Percentiles rank a stretch among this genome's conserved stretches.
These are phyloP conservation scores for Pseudocercospora macadamiae DNA, from an alignment of 2,329 filamentous ascomycete genomes.

Conservation along the genomic window DNA sequence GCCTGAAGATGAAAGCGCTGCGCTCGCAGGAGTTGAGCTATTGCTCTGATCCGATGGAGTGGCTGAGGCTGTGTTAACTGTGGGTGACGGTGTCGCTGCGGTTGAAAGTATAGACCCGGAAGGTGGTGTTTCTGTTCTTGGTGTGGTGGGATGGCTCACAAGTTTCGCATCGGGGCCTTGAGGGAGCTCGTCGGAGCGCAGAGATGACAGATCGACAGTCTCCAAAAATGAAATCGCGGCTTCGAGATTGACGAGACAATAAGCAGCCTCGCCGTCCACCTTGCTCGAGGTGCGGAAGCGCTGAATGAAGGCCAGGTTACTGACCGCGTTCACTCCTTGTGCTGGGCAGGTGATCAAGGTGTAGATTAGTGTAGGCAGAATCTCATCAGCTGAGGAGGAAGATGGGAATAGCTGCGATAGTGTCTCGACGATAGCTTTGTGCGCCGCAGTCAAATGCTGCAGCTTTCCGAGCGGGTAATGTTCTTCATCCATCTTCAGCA, in stretches of 20 bases:
- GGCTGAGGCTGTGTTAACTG: slow-evolving; percentile 31
- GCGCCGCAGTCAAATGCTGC: slow-evolving; percentile 81
- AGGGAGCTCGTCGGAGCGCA: slow-evolving; percentile 75
- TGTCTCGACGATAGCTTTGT: slow-evolving; percentile 93
- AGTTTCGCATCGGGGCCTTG: slow-evolving; percentile 64
- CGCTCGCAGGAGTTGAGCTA: slow-evolving; percentile 19
- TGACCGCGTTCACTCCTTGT: slow-evolving; percentile 84
- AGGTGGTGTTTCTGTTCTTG: slow-evolving; percentile 45
- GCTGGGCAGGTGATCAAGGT: slow-evolving; percentile 88
- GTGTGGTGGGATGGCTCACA: slow-evolving; percentile 51
- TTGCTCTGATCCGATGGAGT: slow-evolving; percentile 32
- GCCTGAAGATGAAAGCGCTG: slow-evolving; percentile 34
- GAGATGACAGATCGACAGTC: slow-evolving; percentile 88
- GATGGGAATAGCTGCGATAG: slow-evolving; percentile 67
- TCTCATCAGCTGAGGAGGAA: slow-evolving; percentile 90
- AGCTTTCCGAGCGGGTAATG: slow-evolving; percentile 90
- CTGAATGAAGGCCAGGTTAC: slow-evolving; percentile 94
- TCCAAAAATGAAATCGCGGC: slow-evolving; percentile 93
- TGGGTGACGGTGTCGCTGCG: slow-evolving; percentile 39
- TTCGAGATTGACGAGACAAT: slow-evolving; percentile 94
- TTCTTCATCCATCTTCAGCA: slow-evolving; percentile 82
- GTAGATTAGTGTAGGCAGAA: slow-evolving; percentile 95
- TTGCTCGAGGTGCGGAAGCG: slow-evolving; percentile 83
- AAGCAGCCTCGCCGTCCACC: slow-evolving; percentile 90
- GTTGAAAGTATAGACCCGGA: slow-evolving; percentile 33